phyloP scores from a whole-genome alignment of 257 asterid species.

The Henckelia pumila region DNA sequence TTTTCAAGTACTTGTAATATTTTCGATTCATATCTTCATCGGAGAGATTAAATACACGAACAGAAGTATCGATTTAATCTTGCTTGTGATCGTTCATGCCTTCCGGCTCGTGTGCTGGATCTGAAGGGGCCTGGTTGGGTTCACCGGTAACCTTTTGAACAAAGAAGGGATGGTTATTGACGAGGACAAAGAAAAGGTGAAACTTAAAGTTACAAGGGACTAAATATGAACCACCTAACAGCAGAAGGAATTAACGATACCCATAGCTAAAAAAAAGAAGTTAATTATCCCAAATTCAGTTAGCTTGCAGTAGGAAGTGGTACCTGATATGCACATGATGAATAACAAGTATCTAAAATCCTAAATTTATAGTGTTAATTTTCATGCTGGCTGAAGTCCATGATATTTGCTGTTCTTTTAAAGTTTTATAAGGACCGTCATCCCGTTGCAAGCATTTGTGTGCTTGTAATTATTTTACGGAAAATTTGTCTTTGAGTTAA shows the following conservation, averaged over 20 bases:
- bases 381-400: too few relatives aligned
- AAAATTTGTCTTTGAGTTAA: too few relatives aligned
- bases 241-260: not conserved
- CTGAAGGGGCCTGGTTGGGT: slow-evolving; percentile 32
- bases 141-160: slow-evolving; percentile 47
- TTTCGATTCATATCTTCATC: not conserved
- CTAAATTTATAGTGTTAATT: too few relatives aligned
- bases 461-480: too few relatives aligned
- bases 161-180: slow-evolving; percentile 18
- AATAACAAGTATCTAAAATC: too few relatives aligned
- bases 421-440: too few relatives aligned
- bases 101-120: slow-evolving; percentile 36
- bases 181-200: slow-evolving; percentile 2
- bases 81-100: slow-evolving; percentile 46
- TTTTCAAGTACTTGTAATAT: not conserved
- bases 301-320: too few relatives aligned
- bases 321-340: too few relatives aligned
- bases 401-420: too few relatives aligned
- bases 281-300: too few relatives aligned
- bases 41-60: not conserved
- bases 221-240: not conserved
- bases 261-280: too few relatives aligned
- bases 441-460: too few relatives aligned
- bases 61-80: slow-evolving; percentile 35
- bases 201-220: not conserved